These are phyloP conservation scores for Fusarium sp. DNA, from an alignment of 2,329 filamentous ascomycete species.

Conservation along the genomic window DNA sequence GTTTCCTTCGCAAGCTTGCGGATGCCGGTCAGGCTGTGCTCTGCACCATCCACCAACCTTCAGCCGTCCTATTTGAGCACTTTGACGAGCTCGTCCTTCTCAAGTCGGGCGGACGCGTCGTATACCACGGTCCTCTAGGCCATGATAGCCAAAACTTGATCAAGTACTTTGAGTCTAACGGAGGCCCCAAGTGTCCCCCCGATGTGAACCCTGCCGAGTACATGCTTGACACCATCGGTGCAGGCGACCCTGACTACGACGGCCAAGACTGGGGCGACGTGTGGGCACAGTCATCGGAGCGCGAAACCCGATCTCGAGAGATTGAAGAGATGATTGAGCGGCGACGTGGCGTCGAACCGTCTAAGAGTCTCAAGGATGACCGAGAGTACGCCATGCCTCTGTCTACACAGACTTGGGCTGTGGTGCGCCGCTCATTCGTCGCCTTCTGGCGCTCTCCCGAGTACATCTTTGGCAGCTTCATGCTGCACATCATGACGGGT, in stretches of 20 bases:
- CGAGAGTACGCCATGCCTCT: constrained; percentile 76
- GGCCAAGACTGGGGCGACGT: constrained; percentile 75
- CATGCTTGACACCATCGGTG: constrained; percentile 73
- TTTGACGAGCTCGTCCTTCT: constrained; percentile 72
- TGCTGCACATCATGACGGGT: constrained; percentile 74
- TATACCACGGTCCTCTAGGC: constrained; percentile 70
- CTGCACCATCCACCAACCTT: constrained; percentile 74
- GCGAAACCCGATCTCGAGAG: constrained; percentile 62
- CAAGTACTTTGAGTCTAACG: constrained; percentile 67
- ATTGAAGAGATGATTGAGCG: constrained; percentile 67
- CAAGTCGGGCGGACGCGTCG: constrained; percentile 67
- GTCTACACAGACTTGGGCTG: constrained; percentile 65
- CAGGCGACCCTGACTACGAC: constrained; percentile 72
- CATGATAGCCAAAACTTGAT: constrained; percentile 64
- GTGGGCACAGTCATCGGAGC: constrained; percentile 70
- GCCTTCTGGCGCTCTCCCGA: constrained; percentile 77
- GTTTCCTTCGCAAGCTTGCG: constrained; percentile 74
- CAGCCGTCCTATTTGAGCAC: constrained; percentile 68
- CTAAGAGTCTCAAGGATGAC: constrained; percentile 62
- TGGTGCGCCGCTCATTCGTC: constrained; percentile 72
- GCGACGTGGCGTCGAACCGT: constrained; percentile 58
- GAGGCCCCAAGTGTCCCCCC: constrained; percentile 63
- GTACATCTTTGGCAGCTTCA: constrained; percentile 75
- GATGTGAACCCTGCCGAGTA: constrained; percentile 69
- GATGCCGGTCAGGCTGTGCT: constrained; percentile 73